These are phyloP conservation scores for Pulveroboletus sp. DNA, from an alignment of 768 basidiomycete species.

Conservation along the genomic window DNA sequence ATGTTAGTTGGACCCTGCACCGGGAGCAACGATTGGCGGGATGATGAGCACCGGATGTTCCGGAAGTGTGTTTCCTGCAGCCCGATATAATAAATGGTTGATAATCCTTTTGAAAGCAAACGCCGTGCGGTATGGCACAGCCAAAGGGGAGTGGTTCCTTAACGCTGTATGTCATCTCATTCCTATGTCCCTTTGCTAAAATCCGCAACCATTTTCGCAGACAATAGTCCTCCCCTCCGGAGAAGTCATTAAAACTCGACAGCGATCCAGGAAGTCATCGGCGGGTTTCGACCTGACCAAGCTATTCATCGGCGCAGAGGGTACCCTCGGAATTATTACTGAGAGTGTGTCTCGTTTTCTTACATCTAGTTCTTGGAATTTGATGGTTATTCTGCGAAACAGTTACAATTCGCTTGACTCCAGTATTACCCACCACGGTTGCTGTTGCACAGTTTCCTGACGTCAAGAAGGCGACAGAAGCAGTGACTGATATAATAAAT, in stretches of 20 bases:
- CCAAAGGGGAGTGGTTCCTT: constrained; percentile 88
- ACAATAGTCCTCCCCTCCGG: constrained; percentile 89
- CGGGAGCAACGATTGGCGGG: constrained; percentile 79
- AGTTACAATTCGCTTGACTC: constrained; percentile 83
- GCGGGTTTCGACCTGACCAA: constrained; percentile 87
- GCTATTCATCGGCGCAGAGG: constrained; percentile 81
- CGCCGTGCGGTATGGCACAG: constrained; percentile 85
- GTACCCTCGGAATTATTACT: constrained; percentile 84
- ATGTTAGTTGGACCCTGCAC: constrained; percentile 68
- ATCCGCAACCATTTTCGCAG: constrained; percentile 32
- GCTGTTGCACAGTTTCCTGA: constrained; percentile 81
- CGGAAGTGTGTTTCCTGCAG: constrained; percentile 52
- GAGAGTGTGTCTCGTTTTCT: constrained; percentile 48
- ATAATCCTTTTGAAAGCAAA: constrained; percentile 44
- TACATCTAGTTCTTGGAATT: not conserved
- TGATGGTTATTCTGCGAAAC: not conserved
- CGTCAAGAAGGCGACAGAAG: constrained; percentile 70
- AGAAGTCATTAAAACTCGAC: constrained; percentile 86
- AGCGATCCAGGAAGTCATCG: constrained; percentile 75
- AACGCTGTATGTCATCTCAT: constrained; percentile 55
- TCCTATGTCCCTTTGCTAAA: not conserved
- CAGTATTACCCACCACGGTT: constrained; percentile 77
- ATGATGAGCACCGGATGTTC: constrained; percentile 88
- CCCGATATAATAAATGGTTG: constrained; percentile 14
- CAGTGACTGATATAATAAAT: constrained; percentile 70